Evolutionary conservation across 352 stramenopile species (phyloP).

Genomic region (Aphanomyces astaci): DNA sequence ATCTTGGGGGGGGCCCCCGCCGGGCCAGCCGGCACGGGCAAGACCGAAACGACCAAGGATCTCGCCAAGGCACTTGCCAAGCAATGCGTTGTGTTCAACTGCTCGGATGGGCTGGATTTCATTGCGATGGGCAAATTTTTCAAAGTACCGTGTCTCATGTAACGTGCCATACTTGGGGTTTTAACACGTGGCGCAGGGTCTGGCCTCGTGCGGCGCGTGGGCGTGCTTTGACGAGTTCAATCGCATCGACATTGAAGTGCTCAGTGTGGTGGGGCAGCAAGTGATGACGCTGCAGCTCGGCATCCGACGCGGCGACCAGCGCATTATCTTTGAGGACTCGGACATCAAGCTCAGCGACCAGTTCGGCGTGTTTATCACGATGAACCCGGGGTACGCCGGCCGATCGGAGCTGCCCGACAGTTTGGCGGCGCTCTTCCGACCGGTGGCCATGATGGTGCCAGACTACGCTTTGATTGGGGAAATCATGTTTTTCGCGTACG

Average conservation of each 20-base stretch:
- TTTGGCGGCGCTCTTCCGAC: slow-evolving; percentile 75
- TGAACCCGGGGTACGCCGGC: slow-evolving; percentile 86
- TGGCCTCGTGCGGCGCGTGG: slow-evolving; percentile 91
- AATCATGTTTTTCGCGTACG: slow-evolving; percentile 89
- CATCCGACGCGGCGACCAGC: slow-evolving; percentile 67
- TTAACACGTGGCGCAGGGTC: slow-evolving; percentile 32
- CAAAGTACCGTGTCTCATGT: slow-evolving; percentile 41
- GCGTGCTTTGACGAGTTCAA: slow-evolving; percentile 89
- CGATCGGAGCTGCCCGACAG: slow-evolving; percentile 83
- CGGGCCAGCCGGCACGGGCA: slow-evolving; percentile 89
- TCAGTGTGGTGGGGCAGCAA: slow-evolving; percentile 84
- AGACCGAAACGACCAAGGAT: slow-evolving; percentile 95
- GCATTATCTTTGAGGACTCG: slow-evolving; percentile 92
- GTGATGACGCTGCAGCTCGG: slow-evolving; percentile 85
- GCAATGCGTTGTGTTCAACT: slow-evolving; percentile 94
- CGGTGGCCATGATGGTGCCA: slow-evolving; percentile 88
- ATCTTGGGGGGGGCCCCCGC: slow-evolving; percentile 90
- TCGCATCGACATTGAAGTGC: slow-evolving; percentile 82
- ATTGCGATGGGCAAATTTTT: slow-evolving; percentile 94
- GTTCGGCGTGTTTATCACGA: slow-evolving; percentile 86
- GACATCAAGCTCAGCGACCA: slow-evolving; percentile 92
- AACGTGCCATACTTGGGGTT: not conserved
- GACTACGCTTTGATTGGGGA: slow-evolving; percentile 86
- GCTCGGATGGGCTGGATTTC: slow-evolving; percentile 90
- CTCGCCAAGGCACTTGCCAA: slow-evolving; percentile 91